Conservation (phyloP, 148 eudicot species). For the Selenicereus undatus region DNA sequence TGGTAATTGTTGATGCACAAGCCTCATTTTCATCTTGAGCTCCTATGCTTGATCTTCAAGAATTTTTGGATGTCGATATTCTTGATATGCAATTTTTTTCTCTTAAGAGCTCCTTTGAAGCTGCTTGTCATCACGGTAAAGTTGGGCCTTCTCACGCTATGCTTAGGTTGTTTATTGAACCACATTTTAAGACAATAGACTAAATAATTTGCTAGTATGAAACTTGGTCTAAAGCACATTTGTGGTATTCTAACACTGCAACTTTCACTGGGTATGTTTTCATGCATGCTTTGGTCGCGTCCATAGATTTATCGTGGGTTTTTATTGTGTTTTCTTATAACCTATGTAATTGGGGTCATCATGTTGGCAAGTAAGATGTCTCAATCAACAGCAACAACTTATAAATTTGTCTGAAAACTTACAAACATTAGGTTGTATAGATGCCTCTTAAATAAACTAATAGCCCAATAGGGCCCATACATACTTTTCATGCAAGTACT, state of each 20-base stretch:
- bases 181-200: no score
- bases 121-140: background rate
- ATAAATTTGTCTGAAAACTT: background rate
- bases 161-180: background rate
- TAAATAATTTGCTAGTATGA: no score
- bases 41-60: background rate
- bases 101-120: background rate
- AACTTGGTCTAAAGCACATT: no score
- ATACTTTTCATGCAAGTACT: background rate
- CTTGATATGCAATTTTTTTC: background rate
- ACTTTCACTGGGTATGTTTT: no score
- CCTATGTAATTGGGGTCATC: background rate
- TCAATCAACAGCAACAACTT: background rate
- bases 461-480: background rate
- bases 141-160: background rate
- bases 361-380: background rate
- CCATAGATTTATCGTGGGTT: no score
- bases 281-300: no score
- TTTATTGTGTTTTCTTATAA: background rate
- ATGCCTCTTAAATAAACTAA: background rate
- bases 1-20: background rate
- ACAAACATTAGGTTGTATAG: background rate
- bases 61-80: background rate
- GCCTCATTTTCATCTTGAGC: background rate
- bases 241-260: no score